Evolutionary conservation across 192 early-diverging fungal species (phyloP).

Genomic region (Coemansia sp.): DNA sequence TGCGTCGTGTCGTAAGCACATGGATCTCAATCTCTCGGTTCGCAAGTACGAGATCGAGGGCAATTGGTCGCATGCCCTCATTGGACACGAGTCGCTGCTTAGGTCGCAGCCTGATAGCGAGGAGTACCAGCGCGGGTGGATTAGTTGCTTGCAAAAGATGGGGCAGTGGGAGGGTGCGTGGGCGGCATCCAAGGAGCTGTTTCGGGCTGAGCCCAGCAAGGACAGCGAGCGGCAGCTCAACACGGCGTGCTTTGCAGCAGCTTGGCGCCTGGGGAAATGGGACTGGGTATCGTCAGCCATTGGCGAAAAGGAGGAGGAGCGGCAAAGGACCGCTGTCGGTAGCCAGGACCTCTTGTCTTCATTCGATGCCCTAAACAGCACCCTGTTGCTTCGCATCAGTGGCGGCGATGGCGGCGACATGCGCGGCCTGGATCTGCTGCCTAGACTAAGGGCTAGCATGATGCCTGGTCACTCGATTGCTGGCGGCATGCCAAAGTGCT

Average conservation of each 20-base stretch:
- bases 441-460: constrained; percentile 13
- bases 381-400: constrained; percentile 29
- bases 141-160: constrained; percentile 55
- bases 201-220: neutral
- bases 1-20: constrained; percentile 38
- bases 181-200: constrained; percentile 47
- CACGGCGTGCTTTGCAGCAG: constrained; percentile 49
- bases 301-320: neutral
- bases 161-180: constrained; percentile 58
- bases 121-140: constrained; percentile 45
- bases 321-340: neutral
- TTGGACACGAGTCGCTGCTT: constrained; percentile 56
- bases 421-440: constrained; percentile 5
- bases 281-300: constrained; percentile 35
- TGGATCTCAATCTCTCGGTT: constrained; percentile 31
- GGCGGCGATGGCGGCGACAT: neutral
- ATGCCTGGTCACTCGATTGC: neutral
- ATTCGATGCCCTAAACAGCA: constrained; percentile 42
- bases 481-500: neutral
- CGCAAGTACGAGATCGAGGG: constrained; percentile 56
- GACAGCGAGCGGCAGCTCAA: constrained; percentile 27
- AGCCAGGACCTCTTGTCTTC: constrained; percentile 7
- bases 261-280: constrained; percentile 57
- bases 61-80: constrained; percentile 55
- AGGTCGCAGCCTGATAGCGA: constrained; percentile 35